Evolutionary conservation across 1,284 basidiomycete genomes (phyloP).

Genomic region (Ustilago trichophora): DNA sequence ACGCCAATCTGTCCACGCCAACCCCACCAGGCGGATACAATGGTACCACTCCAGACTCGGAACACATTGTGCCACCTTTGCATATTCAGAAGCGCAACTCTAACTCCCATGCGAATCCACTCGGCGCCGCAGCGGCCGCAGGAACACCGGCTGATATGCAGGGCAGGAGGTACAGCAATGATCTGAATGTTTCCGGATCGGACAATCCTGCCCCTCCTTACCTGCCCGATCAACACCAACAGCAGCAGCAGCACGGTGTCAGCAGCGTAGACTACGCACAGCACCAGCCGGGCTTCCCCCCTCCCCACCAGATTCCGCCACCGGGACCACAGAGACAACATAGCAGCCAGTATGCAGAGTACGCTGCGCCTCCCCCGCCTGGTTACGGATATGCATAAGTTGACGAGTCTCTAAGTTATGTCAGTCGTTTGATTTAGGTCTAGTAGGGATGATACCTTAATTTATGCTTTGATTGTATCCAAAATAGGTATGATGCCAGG

Average conservation of each 20-base stretch:
- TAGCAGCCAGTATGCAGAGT: constrained; percentile 34
- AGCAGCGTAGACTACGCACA: constrained; percentile 1
- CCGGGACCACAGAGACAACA: constrained; percentile 10
- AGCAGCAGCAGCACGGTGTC: background rate
- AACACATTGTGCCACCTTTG: constrained; percentile 30
- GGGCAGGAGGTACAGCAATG: constrained; percentile 26
- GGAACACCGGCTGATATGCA: constrained; percentile 24
- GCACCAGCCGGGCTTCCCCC: constrained; percentile 1
- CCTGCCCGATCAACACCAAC: constrained; percentile 1
- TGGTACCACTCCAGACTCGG: constrained; percentile 9
- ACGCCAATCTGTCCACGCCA: constrained; percentile 13
- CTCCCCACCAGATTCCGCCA: background rate
- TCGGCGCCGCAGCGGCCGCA: constrained; percentile 26
- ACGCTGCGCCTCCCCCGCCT: constrained; percentile 41
- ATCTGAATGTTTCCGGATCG: constrained; percentile 10
- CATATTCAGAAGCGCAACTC: constrained; percentile 48
- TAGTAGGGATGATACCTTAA: constrained; percentile 1
- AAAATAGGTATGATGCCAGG: too few species aligned
- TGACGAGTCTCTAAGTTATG: background rate
- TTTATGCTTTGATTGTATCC: too few species aligned
- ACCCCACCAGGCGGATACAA: constrained; percentile 22
- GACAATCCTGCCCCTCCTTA: constrained; percentile 50
- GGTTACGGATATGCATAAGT: constrained; percentile 36
- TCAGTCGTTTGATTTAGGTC: too few species aligned
- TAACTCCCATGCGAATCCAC: constrained; percentile 15